These are phyloP conservation scores for rapeseed (Brassica napus) DNA, from an alignment of 345 rosid species.

Conservation along the genomic window DNA sequence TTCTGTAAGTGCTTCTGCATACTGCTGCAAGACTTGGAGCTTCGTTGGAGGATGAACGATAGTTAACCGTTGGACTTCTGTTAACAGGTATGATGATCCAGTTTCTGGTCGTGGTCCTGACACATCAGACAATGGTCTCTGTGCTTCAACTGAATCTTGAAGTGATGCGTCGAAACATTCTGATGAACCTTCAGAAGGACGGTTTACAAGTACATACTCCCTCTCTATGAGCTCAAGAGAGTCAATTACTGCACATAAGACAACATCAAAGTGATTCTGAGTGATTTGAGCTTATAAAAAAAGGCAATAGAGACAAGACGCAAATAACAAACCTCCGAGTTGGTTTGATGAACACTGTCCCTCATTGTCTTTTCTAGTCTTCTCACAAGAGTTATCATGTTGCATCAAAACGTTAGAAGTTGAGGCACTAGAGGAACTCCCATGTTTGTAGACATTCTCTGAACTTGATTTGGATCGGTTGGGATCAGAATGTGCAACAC, in stretches of 20 bases:
- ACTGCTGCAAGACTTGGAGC: slow-evolving; percentile 59
- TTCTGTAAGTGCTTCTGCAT: slow-evolving; percentile 53
- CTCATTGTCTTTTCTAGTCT: slow-evolving; percentile 39
- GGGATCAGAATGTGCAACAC: slow-evolving; percentile 39
- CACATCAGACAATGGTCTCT: slow-evolving; percentile 38
- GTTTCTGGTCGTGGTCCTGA: slow-evolving; percentile 42
- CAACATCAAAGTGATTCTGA: slow-evolving; percentile 5
- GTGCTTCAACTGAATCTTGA: slow-evolving; percentile 42
- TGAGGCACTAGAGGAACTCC: slow-evolving; percentile 36
- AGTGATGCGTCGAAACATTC: slow-evolving; percentile 57
- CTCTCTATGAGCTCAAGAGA: slow-evolving; percentile 68
- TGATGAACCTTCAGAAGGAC: slow-evolving; percentile 59
- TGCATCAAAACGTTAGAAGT: slow-evolving; percentile 39
- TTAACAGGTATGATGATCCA: slow-evolving; percentile 41
- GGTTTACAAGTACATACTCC: slow-evolving; percentile 71
- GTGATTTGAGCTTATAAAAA: slow-evolving; percentile 19
- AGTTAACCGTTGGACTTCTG: slow-evolving; percentile 59
- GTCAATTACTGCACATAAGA: slow-evolving; percentile 49
- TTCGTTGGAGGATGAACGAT: slow-evolving; percentile 57
- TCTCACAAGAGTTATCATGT: slow-evolving; percentile 35
- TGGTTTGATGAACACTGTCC: slow-evolving; percentile 45
- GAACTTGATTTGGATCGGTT: slow-evolving; percentile 16
- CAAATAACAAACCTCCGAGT: slow-evolving; percentile 47
- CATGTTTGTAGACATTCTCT: slow-evolving; percentile 25
- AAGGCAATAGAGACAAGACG: neutral